These are phyloP conservation scores for Fusarium marasasianum DNA, from an alignment of 2,329 filamentous ascomycete species.

Conservation along the genomic window DNA sequence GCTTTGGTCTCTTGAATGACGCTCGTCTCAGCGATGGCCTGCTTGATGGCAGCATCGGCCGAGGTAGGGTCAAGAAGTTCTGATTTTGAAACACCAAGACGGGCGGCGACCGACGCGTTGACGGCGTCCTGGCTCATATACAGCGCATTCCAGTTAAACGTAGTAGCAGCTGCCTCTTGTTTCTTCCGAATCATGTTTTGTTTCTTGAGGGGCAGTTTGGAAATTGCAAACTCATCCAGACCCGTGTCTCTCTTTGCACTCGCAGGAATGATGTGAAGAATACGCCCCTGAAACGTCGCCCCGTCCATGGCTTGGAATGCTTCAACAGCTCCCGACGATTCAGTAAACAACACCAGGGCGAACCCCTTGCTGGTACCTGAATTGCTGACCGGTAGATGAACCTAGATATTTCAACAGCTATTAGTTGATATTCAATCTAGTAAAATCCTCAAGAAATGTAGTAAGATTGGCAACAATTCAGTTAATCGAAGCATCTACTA, in stretches of 20 bases:
- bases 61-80: conserved; percentile 96
- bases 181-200: conserved; percentile 91
- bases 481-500: conserved; percentile 99
- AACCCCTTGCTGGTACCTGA: conserved; percentile 86
- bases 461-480: conserved; percentile 61
- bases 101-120: conserved; percentile 85
- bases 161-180: conserved; percentile 77
- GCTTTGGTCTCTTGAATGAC: conserved; percentile 96
- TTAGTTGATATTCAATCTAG: conserved; percentile 40
- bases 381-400: conserved; percentile 83
- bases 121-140: conserved; percentile 98
- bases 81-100: conserved; percentile 88
- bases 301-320: conserved; percentile 85
- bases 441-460: conserved; percentile 34
- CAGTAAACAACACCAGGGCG: conserved; percentile 82
- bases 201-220: conserved; percentile 92
- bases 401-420: conserved; percentile 61
- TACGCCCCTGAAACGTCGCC: conserved; percentile 88
- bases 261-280: conserved; percentile 89
- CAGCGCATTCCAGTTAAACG: conserved; percentile 99
- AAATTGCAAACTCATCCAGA: conserved; percentile 87
- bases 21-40: conserved; percentile 95
- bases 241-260: conserved; percentile 82
- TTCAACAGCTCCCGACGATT: conserved; percentile 76
- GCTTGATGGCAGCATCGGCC: conserved; percentile 92